A percentile compares a stretch with the other conserved stretches of the same genome.
These are phyloP conservation scores for Sporothrix brasiliensis DNA, from an alignment of 2,329 filamentous ascomycete genomes.

Conservation along the genomic window DNA sequence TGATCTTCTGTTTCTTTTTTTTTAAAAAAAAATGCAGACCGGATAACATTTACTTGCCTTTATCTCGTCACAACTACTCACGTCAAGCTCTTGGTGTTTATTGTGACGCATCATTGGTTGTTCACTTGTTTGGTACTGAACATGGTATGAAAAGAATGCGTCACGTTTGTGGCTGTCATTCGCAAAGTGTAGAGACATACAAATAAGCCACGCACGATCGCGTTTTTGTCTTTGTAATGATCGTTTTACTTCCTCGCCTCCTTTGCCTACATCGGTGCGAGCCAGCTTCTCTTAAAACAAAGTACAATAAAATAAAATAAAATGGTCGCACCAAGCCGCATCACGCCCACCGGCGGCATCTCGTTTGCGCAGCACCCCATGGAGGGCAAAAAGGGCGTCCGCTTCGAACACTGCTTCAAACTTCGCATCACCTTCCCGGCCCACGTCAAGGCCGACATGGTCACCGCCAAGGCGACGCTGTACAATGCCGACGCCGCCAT, in stretches of 20 bases:
- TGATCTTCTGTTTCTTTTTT: too few species aligned
- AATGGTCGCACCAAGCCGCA: background rate
- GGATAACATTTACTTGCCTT: too few species aligned
- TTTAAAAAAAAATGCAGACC: too few species aligned
- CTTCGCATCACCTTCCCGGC: background rate
- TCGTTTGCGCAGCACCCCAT: background rate
- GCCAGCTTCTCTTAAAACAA: too few species aligned
- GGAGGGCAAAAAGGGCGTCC: slow-evolving; percentile 3
- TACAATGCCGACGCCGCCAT: background rate
- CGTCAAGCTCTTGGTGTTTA: too few species aligned
- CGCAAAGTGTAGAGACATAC: background rate
- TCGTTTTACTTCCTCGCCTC: background rate
- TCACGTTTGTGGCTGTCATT: background rate
- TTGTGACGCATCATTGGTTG: too few species aligned
- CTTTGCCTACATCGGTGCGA: background rate
- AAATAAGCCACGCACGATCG: background rate
- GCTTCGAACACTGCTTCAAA: background rate
- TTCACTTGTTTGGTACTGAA: too few species aligned
- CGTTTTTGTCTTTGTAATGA: background rate
- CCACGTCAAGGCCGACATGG: slow-evolving; percentile 19
- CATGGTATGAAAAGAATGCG: background rate
- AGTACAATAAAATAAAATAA: background rate
- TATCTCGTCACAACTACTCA: too few species aligned
- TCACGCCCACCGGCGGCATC: slow-evolving; percentile 11
- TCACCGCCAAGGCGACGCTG: slow-evolving; percentile 6